Percentiles rank a stretch among this genome's conserved stretches.
These are phyloP conservation scores for Verticillium zaregamsianum DNA, from an alignment of 2,329 filamentous ascomycete genomes.

Conservation along the genomic window DNA sequence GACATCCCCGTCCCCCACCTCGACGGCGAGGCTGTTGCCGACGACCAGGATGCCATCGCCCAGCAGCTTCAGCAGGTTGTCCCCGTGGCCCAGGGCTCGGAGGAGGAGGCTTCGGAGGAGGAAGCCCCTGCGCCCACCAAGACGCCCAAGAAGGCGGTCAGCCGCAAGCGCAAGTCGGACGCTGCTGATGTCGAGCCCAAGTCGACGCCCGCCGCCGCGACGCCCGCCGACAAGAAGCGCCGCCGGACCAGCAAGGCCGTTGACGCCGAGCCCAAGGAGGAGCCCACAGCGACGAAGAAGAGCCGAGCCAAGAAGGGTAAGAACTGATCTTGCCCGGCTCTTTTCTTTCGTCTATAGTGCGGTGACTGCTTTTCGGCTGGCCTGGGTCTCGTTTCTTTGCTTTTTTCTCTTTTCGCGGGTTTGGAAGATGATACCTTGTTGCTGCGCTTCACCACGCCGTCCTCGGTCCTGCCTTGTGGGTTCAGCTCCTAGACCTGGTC, in stretches of 20 bases:
- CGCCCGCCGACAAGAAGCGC: constrained; percentile 57
- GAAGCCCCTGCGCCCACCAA: constrained; percentile 41
- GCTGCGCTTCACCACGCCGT: background rate
- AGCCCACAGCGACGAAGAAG: constrained; percentile 47
- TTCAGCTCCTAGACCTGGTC: no score
- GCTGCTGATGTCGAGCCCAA: constrained; percentile 36
- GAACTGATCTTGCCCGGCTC: constrained; percentile 12
- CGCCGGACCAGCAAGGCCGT: constrained; percentile 52
- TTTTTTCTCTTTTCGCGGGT: background rate
- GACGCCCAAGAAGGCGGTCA: constrained; percentile 53
- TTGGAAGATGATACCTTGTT: background rate
- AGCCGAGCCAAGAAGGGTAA: constrained; percentile 56
- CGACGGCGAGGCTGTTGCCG: constrained; percentile 38
- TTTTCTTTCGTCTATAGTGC: constrained; percentile 1
- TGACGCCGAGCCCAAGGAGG: constrained; percentile 44
- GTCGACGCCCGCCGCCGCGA: constrained; percentile 43
- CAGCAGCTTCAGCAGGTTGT: constrained; percentile 51
- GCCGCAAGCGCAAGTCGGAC: constrained; percentile 54
- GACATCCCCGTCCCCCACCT: constrained; percentile 49
- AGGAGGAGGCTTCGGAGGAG: constrained; percentile 34
- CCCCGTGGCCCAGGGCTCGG: constrained; percentile 31
- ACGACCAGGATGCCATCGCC: constrained; percentile 53
- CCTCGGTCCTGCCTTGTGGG: background rate
- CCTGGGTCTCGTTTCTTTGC: background rate
- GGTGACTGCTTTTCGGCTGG: constrained; percentile 2